phyloP scores from a whole-genome alignment of 805 yeast genomes.

The Zygotorulaspora sp. region DNA sequence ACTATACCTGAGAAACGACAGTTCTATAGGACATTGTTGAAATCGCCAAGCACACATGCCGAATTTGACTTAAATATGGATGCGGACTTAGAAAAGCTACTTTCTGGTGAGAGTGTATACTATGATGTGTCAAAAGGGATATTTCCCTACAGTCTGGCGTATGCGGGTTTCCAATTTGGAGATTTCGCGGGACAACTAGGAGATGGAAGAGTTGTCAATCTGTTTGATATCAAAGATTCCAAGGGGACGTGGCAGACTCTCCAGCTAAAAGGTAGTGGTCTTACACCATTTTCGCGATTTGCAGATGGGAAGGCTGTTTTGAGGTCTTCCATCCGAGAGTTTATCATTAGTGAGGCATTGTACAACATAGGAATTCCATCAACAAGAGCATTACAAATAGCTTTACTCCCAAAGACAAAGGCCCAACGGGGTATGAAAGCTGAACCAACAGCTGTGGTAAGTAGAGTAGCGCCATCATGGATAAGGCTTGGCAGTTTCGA shows the following conservation, averaged over 20 bases:
- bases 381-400: constrained; percentile 74
- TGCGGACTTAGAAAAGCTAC: constrained; percentile 47
- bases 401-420: constrained; percentile 64
- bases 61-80: constrained; percentile 56
- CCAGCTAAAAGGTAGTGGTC: constrained; percentile 89
- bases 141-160: constrained; percentile 83
- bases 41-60: constrained; percentile 54
- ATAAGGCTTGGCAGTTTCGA: constrained; percentile 86
- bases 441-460: constrained; percentile 80
- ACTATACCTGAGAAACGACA: constrained; percentile 60
- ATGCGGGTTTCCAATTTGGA: constrained; percentile 97
- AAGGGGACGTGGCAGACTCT: constrained; percentile 33
- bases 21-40: constrained; percentile 49
- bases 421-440: constrained; percentile 64
- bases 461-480: constrained; percentile 84
- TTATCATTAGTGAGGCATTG: constrained; percentile 75
- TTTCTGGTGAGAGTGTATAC: constrained; percentile 54
- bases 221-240: constrained; percentile 69
- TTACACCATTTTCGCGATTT: constrained; percentile 87
- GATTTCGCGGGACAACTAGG: constrained; percentile 96
- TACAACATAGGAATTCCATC: constrained; percentile 80
- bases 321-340: constrained; percentile 84
- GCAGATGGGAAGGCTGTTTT: constrained; percentile 96
- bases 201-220: constrained; percentile 84
- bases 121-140: constrained; percentile 40